phyloP scores from a whole-genome alignment of 176 grass and related monocot genomes.

The Carex littledalei region DNA sequence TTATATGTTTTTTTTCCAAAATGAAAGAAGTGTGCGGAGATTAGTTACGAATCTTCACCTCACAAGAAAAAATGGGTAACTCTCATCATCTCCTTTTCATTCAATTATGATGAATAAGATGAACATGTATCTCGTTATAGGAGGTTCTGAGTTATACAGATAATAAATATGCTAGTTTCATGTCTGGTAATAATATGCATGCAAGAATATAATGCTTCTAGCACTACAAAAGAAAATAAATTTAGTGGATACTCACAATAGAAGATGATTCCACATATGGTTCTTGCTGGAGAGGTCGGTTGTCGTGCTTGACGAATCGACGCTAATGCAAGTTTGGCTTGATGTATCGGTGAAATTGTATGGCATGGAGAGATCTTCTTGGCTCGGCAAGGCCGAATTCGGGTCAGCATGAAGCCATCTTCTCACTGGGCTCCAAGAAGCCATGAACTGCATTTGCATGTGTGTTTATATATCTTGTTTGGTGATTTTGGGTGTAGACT shows the following conservation, averaged over 20 bases:
- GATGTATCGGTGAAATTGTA: neutral
- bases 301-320: constrained; percentile 41
- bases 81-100: neutral
- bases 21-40: neutral
- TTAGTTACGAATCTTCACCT: neutral
- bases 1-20: neutral
- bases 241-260: constrained; percentile 48
- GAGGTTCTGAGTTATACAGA: too few species aligned
- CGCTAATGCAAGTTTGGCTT: constrained; percentile 51
- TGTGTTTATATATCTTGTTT: constrained; percentile 9
- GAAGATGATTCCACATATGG: constrained; percentile 80
- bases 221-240: neutral
- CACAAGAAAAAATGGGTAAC: neutral
- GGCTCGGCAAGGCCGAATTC: neutral
- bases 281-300: constrained; percentile 37
- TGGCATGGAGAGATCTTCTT: constrained; percentile 2
- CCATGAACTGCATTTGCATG: constrained; percentile 20
- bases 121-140: neutral
- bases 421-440: constrained; percentile 26
- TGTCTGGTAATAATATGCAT: neutral
- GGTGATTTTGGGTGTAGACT: neutral
- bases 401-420: constrained; percentile 14
- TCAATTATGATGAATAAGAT: neutral
- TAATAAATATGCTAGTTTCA: neutral
- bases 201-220: neutral